phyloP scores from a whole-genome alignment of 768 basidiomycete genomes.

The Boletus edulis region DNA sequence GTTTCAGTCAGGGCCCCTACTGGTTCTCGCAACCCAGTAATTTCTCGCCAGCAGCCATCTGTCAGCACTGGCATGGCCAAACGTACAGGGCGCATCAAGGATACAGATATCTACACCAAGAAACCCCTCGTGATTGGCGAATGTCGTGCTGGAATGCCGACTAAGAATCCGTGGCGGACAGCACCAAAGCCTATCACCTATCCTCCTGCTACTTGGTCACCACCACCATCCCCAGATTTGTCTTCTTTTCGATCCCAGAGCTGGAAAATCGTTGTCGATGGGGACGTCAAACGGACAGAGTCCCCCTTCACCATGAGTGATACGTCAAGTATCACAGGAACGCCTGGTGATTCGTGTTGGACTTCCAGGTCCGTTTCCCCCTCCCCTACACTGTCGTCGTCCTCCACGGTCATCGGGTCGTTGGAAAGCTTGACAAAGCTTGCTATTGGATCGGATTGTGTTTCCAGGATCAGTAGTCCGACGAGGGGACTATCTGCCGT shows the following conservation, averaged over 20 bases:
- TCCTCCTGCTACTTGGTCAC: not conserved
- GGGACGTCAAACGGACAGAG: not conserved
- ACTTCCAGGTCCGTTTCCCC: not conserved
- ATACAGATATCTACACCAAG: no score
- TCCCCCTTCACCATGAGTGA: no score
- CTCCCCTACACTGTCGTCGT: not conserved
- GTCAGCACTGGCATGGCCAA: no score
- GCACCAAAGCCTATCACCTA: not conserved
- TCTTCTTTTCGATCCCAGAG: constrained; percentile 9
- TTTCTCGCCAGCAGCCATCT: no score
- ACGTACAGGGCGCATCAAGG: no score
- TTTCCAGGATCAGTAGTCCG: not conserved
- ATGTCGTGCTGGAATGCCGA: no score
- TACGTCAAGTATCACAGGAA: no score
- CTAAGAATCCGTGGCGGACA: not conserved
- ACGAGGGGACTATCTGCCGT: not conserved
- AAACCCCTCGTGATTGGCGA: no score
- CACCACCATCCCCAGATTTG: not conserved
- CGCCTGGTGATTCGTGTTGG: not conserved
- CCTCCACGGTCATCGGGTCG: not conserved
- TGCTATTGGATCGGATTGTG: not conserved
- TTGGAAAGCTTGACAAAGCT: not conserved
- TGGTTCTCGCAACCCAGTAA: no score
- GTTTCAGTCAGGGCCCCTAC: no score
- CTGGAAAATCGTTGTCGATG: not conserved